Percentiles rank a stretch among this genome's conserved stretches.
These are phyloP conservation scores for Naganishia kalamii DNA, from an alignment of 768 basidiomycete genomes.

Conservation along the genomic window DNA sequence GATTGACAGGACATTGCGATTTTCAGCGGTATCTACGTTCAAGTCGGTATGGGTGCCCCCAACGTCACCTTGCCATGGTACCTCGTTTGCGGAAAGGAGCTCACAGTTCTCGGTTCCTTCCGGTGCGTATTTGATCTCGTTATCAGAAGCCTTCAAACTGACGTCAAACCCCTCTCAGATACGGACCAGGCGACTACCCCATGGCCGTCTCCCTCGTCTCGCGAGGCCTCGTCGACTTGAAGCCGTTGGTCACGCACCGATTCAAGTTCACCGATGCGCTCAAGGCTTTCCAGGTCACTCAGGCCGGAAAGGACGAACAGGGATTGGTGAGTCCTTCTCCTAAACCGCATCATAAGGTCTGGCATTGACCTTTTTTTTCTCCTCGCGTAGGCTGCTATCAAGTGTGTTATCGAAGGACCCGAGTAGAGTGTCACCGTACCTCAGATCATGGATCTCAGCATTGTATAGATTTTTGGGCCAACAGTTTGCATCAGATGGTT, in stretches of 20 bases:
- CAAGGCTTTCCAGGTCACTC: conserved; percentile 74
- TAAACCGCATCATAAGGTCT: too few relatives aligned
- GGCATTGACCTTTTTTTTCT: neutral
- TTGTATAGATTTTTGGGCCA: neutral
- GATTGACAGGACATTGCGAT: conserved; percentile 54
- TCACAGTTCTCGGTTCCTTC: conserved; percentile 84
- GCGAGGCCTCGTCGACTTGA: conserved; percentile 74
- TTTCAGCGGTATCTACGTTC: conserved; percentile 41
- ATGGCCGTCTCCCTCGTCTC: conserved; percentile 77
- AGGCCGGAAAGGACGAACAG: conserved; percentile 71
- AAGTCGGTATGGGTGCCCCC: conserved; percentile 82
- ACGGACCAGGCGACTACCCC: conserved; percentile 68
- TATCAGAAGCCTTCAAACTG: neutral
- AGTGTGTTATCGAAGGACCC: conserved; percentile 26
- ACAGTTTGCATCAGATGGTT: neutral
- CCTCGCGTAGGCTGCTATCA: conserved; percentile 26
- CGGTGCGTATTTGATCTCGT: conserved; percentile 50
- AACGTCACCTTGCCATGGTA: conserved; percentile 69
- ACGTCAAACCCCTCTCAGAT: conserved; percentile 21
- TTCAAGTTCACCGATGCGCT: conserved; percentile 69
- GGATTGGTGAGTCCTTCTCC: conserved; percentile 53
- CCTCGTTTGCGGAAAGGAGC: conserved; percentile 66
- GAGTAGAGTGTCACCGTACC: conserved; percentile 6
- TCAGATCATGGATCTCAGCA: neutral
- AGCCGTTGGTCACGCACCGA: conserved; percentile 83